Base-by-base conservation (phyloP, 495 filamentous ascomycete species). In the Thermothielavioides terrestris region DNA sequence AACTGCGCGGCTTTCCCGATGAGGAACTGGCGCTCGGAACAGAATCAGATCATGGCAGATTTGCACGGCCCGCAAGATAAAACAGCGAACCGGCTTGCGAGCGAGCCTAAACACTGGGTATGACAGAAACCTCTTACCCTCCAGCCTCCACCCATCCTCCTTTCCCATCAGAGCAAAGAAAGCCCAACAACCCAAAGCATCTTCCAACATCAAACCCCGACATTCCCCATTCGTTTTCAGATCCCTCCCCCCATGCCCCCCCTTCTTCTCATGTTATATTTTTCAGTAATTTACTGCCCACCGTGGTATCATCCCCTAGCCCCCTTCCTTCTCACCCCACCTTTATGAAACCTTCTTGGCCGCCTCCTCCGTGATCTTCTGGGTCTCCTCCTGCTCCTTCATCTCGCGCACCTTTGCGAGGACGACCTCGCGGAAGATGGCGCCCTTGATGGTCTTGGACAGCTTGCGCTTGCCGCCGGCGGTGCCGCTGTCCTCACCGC, bases 401-500 rank as follows among this genome's bases (percentile, higher is more conserved):
- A 85, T 84, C 65, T 98, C 91, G 35, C 85, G 79, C 20, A 96
- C 89, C 72, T 97, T 97, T 42, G 92, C 94, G 15, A 98, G 73
- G 1, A 97, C 94, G n/a, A 98, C 88, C 63, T 96, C 92, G 50
- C 88, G 78, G 78, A 98, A 97, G 61, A 97, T 96, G 23, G 88
- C 92, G 25, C 86, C 83, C 61, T 86, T 87, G 51, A 89, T 88
- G 58, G 85, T 70, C 57, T 80, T 85, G 53, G 79, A 84, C 23
- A 96, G 71, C 49, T 78, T 81, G 45, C 79, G 75, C 68, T 85
- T 85, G 21, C 42, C 49, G 23, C 17, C 18, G 1, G 11, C 18
- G 42, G 56, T 79, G 77, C n/a, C 59, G 62, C 66, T 57, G 26
- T 50, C 58, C 6, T 55, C 62, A 27, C 59, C 59, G 12, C 11